These are phyloP conservation scores for Elsinoe arachidis DNA, from an alignment of 2,329 filamentous ascomycete species.

Conservation along the genomic window DNA sequence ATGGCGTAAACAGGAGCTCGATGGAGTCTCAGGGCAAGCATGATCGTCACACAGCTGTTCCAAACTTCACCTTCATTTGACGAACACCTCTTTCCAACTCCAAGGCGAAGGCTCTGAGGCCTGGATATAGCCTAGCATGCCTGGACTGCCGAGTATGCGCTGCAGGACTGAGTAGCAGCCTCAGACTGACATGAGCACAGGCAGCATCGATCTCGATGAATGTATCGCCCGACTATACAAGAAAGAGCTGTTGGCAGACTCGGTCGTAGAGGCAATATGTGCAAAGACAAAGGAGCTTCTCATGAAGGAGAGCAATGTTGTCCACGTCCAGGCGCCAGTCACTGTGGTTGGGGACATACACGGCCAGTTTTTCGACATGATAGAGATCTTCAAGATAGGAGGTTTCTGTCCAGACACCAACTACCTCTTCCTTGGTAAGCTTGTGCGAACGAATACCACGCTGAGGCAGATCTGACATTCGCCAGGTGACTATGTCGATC, in stretches of 20 bases:
- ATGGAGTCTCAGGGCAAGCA: not conserved
- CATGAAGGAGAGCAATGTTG: constrained; percentile 99
- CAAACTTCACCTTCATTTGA: not conserved
- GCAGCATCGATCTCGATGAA: constrained; percentile 95
- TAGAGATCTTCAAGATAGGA: constrained; percentile 98
- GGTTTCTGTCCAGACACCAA: constrained; percentile 97
- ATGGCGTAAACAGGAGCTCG: not conserved
- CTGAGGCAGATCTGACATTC: not conserved
- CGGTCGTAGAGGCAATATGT: constrained; percentile 97
- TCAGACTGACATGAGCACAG: constrained; percentile 37
- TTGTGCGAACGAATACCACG: constrained; percentile 15
- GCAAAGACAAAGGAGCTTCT: constrained; percentile 97
- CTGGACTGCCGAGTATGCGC: constrained; percentile 41
- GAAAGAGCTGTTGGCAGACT: constrained; percentile 93
- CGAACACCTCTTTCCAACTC: not conserved
- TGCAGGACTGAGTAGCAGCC: no score
- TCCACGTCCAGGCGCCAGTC: constrained; percentile 89
- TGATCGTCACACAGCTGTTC: not conserved
- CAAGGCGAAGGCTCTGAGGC: not conserved
- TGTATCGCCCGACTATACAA: constrained; percentile 95
- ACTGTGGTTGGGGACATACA: constrained; percentile 98
- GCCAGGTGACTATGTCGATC: constrained; percentile 84
- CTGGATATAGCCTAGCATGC: constrained; percentile 26
- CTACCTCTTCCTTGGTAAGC: constrained; percentile 84
- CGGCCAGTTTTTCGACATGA: constrained; percentile 96